Evolutionary conservation across 2,329 filamentous ascomycete genomes (phyloP), one percentile per base, ranked within the genome.

Genomic region (Calonectria hawksworthii): DNA sequence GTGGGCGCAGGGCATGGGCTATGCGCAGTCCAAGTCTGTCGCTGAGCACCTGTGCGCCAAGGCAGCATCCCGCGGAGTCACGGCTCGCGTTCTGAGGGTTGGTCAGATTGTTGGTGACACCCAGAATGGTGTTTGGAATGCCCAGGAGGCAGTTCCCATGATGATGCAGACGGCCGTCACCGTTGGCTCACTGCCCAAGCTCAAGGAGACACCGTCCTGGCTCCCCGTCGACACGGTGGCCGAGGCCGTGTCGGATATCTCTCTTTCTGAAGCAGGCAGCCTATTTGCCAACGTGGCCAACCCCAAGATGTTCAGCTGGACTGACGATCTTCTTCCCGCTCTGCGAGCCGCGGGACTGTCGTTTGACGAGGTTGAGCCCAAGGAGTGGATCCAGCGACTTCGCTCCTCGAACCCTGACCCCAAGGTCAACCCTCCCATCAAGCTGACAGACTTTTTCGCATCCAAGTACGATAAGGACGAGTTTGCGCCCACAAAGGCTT

Each of bases 41-140:
- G 82, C 83, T 1, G 86, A 87, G 78, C 76, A 83, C 63, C 77
- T 88, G 38, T 85, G 83, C 73, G 75, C 77, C n/a, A 79, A 79
- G n/a, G 87, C 86, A 5, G 85, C 81, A 1, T 76, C 79, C 28
- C 75, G 81, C 14, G 84, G 83, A 1, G 80, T 86, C 14, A 78
- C 75, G 1, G 79, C 83, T 3, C 82, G 83, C 14, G 86, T 88
- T 10, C 76, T 89, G 8, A 82, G 89, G 7, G 83, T 90, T 1
- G 89, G 89, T 0, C 89, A 90, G 78, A 86, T 90, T 51, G 84
- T 88, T 10, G 89, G 85, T 0, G 88, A 90, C 77, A 87, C 84
- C 0, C 70, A 82, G 13, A 78, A 86, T 52, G 89, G 88, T 10
- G 80, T 88, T 13, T 90, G 89, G 89, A 90, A 89, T 74, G 80